Base-by-base conservation (phyloP, 2,329 filamentous ascomycete species). In the Trichoderma hamatum region DNA sequence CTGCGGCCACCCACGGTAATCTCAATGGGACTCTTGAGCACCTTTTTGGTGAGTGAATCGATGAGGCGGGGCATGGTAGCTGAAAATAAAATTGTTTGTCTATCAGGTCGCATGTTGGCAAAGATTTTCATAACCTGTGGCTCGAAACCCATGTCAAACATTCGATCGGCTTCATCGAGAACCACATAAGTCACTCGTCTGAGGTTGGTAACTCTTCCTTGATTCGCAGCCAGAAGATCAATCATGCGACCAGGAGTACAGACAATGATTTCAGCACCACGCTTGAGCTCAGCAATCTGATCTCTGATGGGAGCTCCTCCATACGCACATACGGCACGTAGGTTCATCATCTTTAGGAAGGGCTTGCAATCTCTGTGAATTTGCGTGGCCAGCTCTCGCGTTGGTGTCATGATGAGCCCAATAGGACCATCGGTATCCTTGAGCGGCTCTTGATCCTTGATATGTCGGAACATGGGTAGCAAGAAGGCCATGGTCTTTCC, bases 71-170 rank as follows among this genome's bases (percentile, higher is more conserved):
- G 96, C 84, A 98, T 97, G 0, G 96, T 99, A 4, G 96, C 96
- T 0, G 96, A 98, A 79, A 98, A 99, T 28, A 98, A 85, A 63
- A 98, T 94, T 0, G 94, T 97, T 78, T 99, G 96, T 62, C 92
- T 90, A 78, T 97, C 92, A 0, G 96, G 94, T 59, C 96, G 90
- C 78, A 97, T 92, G 75, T 96, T 97, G 73, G 89, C 89, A 77
- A 98, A 90, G 69, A 99, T 96, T 80, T 97, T 97, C 89, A 96
- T 96, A 66, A 99, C 94, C 79, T 99, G 96, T 2, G 96, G 95
- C 80, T 97, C 95, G 76, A 99, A 99, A 16, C 96, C 96, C 96
- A 99, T 98, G 79, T 99, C 96, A 78, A 98, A 97, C 96, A 99
- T 98, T 71, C 96, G 91, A 80, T 99, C 96, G 59, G 96, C 96